These are phyloP conservation scores for Saccharum officinarum DNA, from an alignment of 176 grass and related monocot species.

Conservation along the genomic window DNA sequence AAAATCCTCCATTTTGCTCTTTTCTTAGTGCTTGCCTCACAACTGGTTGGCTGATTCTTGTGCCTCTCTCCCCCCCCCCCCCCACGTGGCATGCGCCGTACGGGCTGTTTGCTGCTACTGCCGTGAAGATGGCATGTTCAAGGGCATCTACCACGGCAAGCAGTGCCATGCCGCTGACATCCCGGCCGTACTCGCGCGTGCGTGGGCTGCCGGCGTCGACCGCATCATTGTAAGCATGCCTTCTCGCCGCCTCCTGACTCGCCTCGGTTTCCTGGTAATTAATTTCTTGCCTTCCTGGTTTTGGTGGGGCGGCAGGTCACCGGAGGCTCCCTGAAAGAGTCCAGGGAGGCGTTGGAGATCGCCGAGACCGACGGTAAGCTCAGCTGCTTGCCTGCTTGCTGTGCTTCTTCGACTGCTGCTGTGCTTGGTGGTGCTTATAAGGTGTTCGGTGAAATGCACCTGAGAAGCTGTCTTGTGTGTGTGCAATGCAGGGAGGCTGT, in stretches of 20 bases:
- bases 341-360: conserved; percentile 81
- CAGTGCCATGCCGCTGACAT: conserved; percentile 82
- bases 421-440: conserved; percentile 4
- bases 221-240: conserved; percentile 65
- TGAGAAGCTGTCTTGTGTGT: conserved; percentile 26
- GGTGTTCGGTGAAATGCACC: conserved; percentile 54
- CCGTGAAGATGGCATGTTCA: conserved; percentile 96
- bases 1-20: neutral
- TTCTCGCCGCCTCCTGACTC: neutral
- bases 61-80: neutral
- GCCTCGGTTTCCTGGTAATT: neutral
- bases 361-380: conserved; percentile 83
- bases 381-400: neutral
- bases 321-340: conserved; percentile 85
- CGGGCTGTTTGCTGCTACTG: neutral
- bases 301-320: conserved; percentile 54
- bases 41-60: neutral
- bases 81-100: neutral
- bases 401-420: no score
- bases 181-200: conserved; percentile 68
- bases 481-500: conserved; percentile 70
- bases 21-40: neutral
- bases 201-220: conserved; percentile 84
- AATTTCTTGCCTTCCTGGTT: neutral
- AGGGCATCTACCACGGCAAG: conserved; percentile 88